Base-by-base conservation (phyloP, 108 stramenopile species). In the Nitzschia sp. region DNA sequence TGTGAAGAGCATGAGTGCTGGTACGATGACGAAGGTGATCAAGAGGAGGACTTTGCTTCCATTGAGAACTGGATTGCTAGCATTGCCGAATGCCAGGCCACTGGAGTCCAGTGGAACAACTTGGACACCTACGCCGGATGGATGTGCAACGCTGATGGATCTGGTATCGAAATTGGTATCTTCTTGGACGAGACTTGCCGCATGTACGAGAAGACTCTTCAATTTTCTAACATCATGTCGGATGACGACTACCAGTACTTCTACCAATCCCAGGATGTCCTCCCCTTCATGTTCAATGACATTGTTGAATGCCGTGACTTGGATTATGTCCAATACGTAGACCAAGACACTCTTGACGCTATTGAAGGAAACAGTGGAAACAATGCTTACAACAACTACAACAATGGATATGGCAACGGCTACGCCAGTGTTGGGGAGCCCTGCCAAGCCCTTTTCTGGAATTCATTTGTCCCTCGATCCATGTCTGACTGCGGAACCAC, bases 111-210 rank as follows among this genome's bases (percentile, higher is more conserved):
- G 29, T 68, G 67, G 67, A 68, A 68, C 19, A 38, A 24, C 8
- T 26, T 68, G 20, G 26, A 70, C 57, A 43, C 58, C 8, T 79
- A 79, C 59, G 64, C 80, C 41, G 76, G 86, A 17, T 75, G 71
- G 20, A 87, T 85, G 71, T 87, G 86, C 70, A 81, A 77, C 53
- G 48, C 64, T 37, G 75, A 75, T 29, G 86, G 86, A 50, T 80
- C 65, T 53, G 84, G 84, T 17, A 81, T 85, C 10, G 84, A 85
- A 50, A 71, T 85, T 20, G 86, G 80, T 40, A 39, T 88, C 34
- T 88, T 85, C 51, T n/a, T 88, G 19, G 86, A 88, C 55, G 57
- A 80, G n/a, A 40, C 78, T 10, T 88, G 86, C 74, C 81, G 77
- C 15, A 48, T 80, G 37, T 88, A 85, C 43, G 22, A 58, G 44